Base-by-base conservation (phyloP, 2,329 filamentous ascomycete genomes). In the Alternaria triticina region DNA sequence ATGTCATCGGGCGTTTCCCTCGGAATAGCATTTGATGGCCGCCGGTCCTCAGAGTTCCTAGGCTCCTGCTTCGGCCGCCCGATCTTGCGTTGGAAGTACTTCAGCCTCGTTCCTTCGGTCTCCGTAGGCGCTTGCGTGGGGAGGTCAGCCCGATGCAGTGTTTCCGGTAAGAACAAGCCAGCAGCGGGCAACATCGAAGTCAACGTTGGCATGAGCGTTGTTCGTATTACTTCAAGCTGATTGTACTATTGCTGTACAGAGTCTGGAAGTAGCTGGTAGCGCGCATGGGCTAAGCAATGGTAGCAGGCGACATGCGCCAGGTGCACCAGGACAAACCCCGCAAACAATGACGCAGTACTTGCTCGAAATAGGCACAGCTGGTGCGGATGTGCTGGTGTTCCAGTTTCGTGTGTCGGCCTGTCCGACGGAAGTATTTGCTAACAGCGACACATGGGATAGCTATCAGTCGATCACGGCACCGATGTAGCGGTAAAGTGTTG, bases 131-230 rank as follows among this genome's bases (percentile, higher is more conserved):
- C 55, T 33, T 49, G 23, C 12, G 33, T 59, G 23, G 57, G 43
- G 30, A 45, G 40, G 8, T 57, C 44, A 25, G 45, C 45, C 30
- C 56, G 52, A 36, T 73, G 63, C 22, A 73, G 57, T 45, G 56
- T 71, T 22, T 70, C 65, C 5, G 69, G 69, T 23, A 75, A 62
- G 27, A 68, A 74, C 8, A 73, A 57, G 30, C 68, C 70, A 10
- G 68, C 70, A 15, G 52, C 22, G 22, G 66, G 64, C 43, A 66
- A 51, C 64, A 66, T 68, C 8, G 36, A 46, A 57, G 40, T 22
- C 23, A 43, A 27, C 6, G 30, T 60, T 57, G 45, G 59, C 27
- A 54, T 59, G 28, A 44, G 22, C 28, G 27, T 17, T 30, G 8
- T 11, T 49, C 30, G 40, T 43, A 55, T 30, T 13, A 36, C 50